A percentile compares a stretch with the other conserved stretches of the same genome.
phyloP scores from a whole-genome alignment of 306 rosid genomes.

The Bauhinia variegata region DNA sequence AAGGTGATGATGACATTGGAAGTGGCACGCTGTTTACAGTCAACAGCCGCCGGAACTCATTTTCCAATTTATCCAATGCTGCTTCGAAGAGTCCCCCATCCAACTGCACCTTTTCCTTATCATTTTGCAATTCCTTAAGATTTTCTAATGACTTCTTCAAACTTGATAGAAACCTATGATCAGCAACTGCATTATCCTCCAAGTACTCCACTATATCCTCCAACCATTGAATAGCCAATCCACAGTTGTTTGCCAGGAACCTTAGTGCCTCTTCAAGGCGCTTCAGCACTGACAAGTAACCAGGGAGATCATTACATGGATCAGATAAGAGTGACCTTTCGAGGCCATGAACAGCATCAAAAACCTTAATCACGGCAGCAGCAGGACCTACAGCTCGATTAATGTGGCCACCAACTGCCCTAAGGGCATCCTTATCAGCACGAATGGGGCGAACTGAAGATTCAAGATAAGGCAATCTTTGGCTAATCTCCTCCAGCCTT shows the following conservation, averaged over 20 bases:
- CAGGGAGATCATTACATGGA: constrained; percentile 77
- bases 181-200: constrained; percentile 83
- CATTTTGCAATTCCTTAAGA: constrained; percentile 69
- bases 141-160: constrained; percentile 75
- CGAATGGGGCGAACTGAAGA: constrained; percentile 93
- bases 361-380: constrained; percentile 95
- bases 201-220: constrained; percentile 98
- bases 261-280: constrained; percentile 93
- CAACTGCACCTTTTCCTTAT: constrained; percentile 53
- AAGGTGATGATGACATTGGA: constrained; percentile 56
- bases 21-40: constrained; percentile 85
- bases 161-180: constrained; percentile 58
- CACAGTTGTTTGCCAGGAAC: constrained; percentile 86
- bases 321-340: constrained; percentile 86
- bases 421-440: constrained; percentile 85
- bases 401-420: constrained; percentile 89
- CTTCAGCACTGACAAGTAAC: constrained; percentile 84
- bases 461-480: constrained; percentile 69
- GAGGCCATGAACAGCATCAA: constrained; percentile 97
- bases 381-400: constrained; percentile 98
- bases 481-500: constrained; percentile 73
- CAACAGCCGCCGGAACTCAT: constrained; percentile 79
- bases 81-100: constrained; percentile 95
- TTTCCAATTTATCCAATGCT: constrained; percentile 79
- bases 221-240: constrained; percentile 94